These are phyloP conservation scores for Herpetospermum pedunculosum DNA, from an alignment of 306 rosid genomes.

Conservation along the genomic window DNA sequence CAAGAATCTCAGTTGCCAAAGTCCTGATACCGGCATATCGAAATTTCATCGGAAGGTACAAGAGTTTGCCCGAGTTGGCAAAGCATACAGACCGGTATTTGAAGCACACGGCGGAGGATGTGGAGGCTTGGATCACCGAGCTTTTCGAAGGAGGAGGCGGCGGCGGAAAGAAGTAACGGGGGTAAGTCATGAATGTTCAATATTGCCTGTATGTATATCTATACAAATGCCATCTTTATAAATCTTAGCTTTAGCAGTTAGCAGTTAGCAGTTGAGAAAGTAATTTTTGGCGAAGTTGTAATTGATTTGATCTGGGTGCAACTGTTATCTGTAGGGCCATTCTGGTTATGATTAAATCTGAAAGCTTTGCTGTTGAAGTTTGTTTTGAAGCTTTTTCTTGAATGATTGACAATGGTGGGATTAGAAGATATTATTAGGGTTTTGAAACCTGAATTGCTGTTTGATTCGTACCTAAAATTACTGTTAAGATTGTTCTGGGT, in stretches of 20 bases:
- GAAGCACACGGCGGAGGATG: constrained; percentile 37
- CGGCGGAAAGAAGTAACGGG: constrained; percentile 48
- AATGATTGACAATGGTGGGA: constrained; percentile 1
- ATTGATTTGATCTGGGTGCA: neutral
- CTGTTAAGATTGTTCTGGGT: neutral
- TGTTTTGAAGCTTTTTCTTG: neutral
- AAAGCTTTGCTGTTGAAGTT: neutral
- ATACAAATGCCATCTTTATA: neutral
- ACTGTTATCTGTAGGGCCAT: neutral
- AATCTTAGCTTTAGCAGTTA: neutral
- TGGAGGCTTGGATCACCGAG: constrained; percentile 40
- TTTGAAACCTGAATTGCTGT: neutral
- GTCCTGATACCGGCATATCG: constrained; percentile 56
- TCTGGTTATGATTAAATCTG: neutral
- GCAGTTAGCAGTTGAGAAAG: neutral
- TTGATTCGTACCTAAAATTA: neutral
- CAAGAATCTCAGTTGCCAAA: constrained; percentile 45
- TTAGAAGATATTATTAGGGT: neutral
- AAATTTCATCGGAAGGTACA: constrained; percentile 50
- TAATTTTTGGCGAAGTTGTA: neutral
- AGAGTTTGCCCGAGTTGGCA: constrained; percentile 38
- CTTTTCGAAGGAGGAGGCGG: constrained; percentile 50
- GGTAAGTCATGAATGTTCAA: constrained; percentile 13
- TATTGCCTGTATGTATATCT: constrained; percentile 1
- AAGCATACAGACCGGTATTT: constrained; percentile 48